A percentile compares a stretch with the other conserved stretches of the same genome.
These are phyloP conservation scores for Apiotrichum domesticum DNA, from an alignment of 1,284 basidiomycete genomes.

Conservation along the genomic window DNA sequence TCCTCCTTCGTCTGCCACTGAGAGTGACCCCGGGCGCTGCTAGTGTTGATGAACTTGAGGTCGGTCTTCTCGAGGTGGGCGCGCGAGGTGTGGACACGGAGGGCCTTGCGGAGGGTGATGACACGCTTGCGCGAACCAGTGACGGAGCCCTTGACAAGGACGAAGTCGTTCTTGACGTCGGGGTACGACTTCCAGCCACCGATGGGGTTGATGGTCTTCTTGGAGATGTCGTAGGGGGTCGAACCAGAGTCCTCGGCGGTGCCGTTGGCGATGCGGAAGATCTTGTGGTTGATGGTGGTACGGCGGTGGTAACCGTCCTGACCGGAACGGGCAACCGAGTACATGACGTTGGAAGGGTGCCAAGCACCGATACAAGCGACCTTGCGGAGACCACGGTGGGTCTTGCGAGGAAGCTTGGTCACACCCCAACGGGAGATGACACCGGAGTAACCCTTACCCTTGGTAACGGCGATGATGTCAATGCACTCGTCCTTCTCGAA, in stretches of 20 bases:
- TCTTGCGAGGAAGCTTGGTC: conserved; percentile 95
- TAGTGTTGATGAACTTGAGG: conserved; percentile 93
- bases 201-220: conserved; percentile 95
- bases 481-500: conserved; percentile 98
- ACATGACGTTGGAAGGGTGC: conserved; percentile 99
- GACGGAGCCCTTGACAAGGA: conserved; percentile 90
- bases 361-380: conserved; percentile 99
- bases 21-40: conserved; percentile 62
- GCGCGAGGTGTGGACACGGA: conserved; percentile 50
- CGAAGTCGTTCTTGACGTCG: conserved; percentile 96
- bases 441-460: conserved; percentile 99
- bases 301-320: conserved; percentile 99
- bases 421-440: conserved; percentile 99
- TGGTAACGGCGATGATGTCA: conserved; percentile 96
- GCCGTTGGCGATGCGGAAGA: conserved; percentile 90
- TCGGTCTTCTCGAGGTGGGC: conserved; percentile 71
- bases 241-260: conserved; percentile 77
- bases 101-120: conserved; percentile 39
- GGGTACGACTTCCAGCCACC: conserved; percentile 98
- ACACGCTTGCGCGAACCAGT: conserved; percentile 98
- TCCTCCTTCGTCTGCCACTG: conserved; percentile 86
- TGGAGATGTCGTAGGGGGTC: conserved; percentile 87
- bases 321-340: conserved; percentile 99
- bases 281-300: conserved; percentile 75
- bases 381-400: conserved; percentile 99